Evolutionary conservation across 1,284 basidiomycete species (phyloP), one percentile per base, ranked within the genome.

Genomic region (Volvariella surrecta): DNA sequence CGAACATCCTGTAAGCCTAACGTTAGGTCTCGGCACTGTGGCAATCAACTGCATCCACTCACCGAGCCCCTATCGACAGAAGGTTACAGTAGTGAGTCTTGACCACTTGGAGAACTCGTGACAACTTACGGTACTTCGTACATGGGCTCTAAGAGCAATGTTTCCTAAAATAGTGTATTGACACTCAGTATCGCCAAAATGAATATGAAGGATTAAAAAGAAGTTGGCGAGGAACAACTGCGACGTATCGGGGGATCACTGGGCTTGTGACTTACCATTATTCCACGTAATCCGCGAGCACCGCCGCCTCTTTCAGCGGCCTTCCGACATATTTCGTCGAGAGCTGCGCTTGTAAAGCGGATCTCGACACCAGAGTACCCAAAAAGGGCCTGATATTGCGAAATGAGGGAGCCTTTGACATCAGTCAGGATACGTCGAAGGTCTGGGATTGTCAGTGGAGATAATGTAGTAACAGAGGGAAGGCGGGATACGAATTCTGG

Each of bases 401-500:
- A 89, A 37, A 95, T 70, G 9, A 97, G 73, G 0, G 89, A 89
- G 37, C 94, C 92, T 51, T 83, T 82, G 34, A 97, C 92, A 54
- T 97, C 92, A 1, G 85, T 91, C 37, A 98, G 71, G 47, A 98
- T 89, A 9, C 83, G 77, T n/a, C 92, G 76, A 7, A 98, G 72
- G 58, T 97, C 94, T 31, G 73, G 43, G 55, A 71, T 55, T 65
- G 78, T 58, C 60, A 98, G 71, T 3, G 89, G 82, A 11, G 83
- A 66, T 8, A 98, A 73, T 0, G 89, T 81, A 1, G 92, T 90
- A 32, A 93, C 72, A 24, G 90, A 86, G 3, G 94, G 94, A 15
- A 96, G 64, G 22, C 94, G 85, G 17, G 89, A 92, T 32, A 95
- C 75, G 57, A 97, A 96, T 63, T 96, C 94, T 7, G 94, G 94